phyloP scores from a whole-genome alignment of 768 basidiomycete genomes.

The Phlebiopsis gigantea region DNA sequence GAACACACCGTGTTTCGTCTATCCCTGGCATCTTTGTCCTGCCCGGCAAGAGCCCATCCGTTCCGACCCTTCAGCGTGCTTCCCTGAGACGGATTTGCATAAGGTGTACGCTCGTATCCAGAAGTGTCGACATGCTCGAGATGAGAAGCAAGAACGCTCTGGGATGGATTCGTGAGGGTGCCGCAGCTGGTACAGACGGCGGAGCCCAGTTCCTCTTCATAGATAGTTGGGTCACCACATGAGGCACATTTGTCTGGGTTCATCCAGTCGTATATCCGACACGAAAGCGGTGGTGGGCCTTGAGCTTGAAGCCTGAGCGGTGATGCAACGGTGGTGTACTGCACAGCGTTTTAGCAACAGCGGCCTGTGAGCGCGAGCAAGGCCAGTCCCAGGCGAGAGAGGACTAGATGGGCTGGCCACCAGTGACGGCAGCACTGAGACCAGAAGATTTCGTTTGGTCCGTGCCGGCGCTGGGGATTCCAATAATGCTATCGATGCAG shows the following conservation, averaged over 20 bases:
- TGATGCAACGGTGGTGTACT: too few species aligned
- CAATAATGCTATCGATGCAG: not conserved
- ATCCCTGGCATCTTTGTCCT: slow-evolving; percentile 60
- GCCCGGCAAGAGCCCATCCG: slow-evolving; percentile 59
- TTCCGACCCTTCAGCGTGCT: slow-evolving; percentile 42
- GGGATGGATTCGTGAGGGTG: slow-evolving; percentile 58
- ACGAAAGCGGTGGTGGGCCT: not conserved
- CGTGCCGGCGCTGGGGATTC: not conserved
- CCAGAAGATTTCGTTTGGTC: not conserved
- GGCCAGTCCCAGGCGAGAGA: not conserved
- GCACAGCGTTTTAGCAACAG: too few species aligned
- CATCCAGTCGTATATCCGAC: slow-evolving; percentile 13
- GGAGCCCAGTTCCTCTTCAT: slow-evolving; percentile 55
- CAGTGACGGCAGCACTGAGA: not conserved
- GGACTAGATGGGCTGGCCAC: not conserved
- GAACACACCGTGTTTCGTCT: slow-evolving; percentile 53
- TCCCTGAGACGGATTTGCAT: slow-evolving; percentile 21
- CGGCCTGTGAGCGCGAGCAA: not conserved
- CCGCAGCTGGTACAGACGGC: slow-evolving; percentile 68
- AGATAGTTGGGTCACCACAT: slow-evolving; percentile 48
- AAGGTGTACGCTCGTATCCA: slow-evolving; percentile 25
- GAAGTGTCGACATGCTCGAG: slow-evolving; percentile 32
- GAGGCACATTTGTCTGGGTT: slow-evolving; percentile 37
- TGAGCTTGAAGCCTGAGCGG: not conserved
- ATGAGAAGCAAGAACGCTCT: slow-evolving; percentile 52